Evolutionary conservation across 2,329 filamentous ascomycete genomes (phyloP).

Genomic region (Venturia oleaginea): DNA sequence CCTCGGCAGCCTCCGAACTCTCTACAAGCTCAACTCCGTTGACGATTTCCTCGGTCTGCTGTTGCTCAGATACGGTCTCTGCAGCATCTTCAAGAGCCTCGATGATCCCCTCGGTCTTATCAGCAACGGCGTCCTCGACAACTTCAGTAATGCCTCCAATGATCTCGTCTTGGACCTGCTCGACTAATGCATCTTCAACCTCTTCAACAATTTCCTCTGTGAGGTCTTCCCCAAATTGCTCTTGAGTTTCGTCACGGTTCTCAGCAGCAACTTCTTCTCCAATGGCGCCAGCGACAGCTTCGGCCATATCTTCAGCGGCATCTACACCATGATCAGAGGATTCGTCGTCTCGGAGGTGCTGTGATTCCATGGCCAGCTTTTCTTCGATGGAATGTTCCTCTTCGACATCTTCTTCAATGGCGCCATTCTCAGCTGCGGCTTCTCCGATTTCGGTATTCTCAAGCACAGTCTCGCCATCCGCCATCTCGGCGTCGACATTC

Average conservation of each 20-base stretch:
- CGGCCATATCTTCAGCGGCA: constrained; percentile 5
- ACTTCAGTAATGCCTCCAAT: neutral
- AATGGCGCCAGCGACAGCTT: neutral
- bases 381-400: neutral
- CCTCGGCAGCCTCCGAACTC: neutral
- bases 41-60: neutral
- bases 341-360: too few relatives aligned
- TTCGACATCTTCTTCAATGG: neutral
- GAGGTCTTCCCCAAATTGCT: constrained; percentile 2
- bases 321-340: neutral
- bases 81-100: neutral
- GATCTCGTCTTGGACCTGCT: neutral
- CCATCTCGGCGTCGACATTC: neutral
- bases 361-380: too few relatives aligned
- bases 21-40: neutral
- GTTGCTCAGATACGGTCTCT: neutral
- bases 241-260: neutral
- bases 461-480: neutral
- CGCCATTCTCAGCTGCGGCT: neutral
- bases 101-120: neutral
- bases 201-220: constrained; percentile 3
- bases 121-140: neutral
- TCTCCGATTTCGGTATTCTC: neutral
- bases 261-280: constrained; percentile 1
- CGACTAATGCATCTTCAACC: neutral